Evolutionary conservation across 805 yeast species (phyloP).

Genomic region (Hanseniaspora mollemarum): DNA sequence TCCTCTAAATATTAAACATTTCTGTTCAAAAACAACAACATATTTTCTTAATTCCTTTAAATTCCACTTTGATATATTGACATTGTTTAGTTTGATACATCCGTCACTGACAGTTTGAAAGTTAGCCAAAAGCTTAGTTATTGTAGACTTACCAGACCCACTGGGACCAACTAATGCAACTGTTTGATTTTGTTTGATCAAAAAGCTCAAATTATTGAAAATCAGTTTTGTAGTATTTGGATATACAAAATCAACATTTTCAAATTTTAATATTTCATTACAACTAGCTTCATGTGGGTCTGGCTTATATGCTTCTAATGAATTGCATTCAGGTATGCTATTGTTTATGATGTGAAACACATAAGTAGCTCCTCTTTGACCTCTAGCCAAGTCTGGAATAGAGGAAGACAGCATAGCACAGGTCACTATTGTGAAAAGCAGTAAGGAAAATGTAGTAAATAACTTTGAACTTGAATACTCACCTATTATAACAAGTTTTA

Average conservation of each 20-base stretch:
- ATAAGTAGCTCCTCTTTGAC: conserved; percentile 58
- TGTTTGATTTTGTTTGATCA: conserved; percentile 37
- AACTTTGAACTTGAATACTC: conserved; percentile 48
- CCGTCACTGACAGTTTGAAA: conserved; percentile 34
- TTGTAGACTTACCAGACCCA: conserved; percentile 86
- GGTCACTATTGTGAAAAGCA: conserved; percentile 60
- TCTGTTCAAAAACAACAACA: conserved; percentile 66
- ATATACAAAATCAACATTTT: conserved; percentile 41
- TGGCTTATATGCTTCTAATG: conserved; percentile 4
- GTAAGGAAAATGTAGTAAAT: conserved; percentile 57
- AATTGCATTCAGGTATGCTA: conserved; percentile 10
- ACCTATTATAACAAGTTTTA: conserved; percentile 49
- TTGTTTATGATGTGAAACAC: conserved; percentile 27
- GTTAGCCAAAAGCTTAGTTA: conserved; percentile 45
- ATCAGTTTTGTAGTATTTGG: conserved; percentile 28
- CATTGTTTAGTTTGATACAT: conserved; percentile 36
- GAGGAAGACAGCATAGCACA: conserved; percentile 49
- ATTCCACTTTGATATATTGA: conserved; percentile 39
- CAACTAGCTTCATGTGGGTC: neutral
- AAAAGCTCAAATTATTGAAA: conserved; percentile 36
- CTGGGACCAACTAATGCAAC: conserved; percentile 73
- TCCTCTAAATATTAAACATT: conserved; percentile 60
- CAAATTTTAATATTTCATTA: conserved; percentile 31
- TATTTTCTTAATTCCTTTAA: conserved; percentile 39
- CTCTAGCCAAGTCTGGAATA: conserved; percentile 71